Base-by-base conservation (phyloP, 768 basidiomycete species). In the Epithele typhae region DNA sequence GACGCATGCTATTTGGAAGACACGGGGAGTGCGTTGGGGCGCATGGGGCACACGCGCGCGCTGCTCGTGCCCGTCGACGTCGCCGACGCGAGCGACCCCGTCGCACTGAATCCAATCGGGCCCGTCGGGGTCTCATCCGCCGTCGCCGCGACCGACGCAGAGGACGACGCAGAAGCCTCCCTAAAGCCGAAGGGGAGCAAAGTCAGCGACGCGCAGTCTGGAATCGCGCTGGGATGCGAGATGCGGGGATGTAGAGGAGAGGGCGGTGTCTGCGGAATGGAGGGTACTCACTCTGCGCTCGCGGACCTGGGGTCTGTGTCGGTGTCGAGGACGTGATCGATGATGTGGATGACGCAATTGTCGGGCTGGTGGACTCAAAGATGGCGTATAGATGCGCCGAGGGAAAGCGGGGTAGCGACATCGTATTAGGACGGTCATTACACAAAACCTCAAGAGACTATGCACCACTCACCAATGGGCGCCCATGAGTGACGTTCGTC, bases 331-430 rank as follows among this genome's bases (percentile, higher is more conserved):
- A 82, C 77, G 15, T 64, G 54, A 53, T 82, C 69, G 48, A 84
- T 73, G 34, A 82, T 59, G 59, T 89, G 84, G 8, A 84, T 61
- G 34, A 88, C 87, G 37, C 86, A 86, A 51, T 89, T 88, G 15
- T 70, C 59, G 79, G 82, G 32, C 71, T 66, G 52, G 70, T 55
- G 40, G 68, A 67, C 37, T 70, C 74, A 14, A 52, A 55, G 25
- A 67, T 71, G 40, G 89, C 76, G 59, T 68, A 87, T 0, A 68
- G 59, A 2, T 85, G 85, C 3, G 78, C 74, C 0, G 66, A 63
- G 62, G 87, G 87, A 43, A 70, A 61, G 9, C 56, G 56, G 61
- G 83, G 78, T 1, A 58, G 65, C 57, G 81, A 68, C 0, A 68
- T 52, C 56, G n/a, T n/a, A n/a, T n/a, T n/a, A n/a, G n/a, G n/a